Conservation (phyloP, 768 basidiomycete species). For the Cystoderma amianthinum region DNA sequence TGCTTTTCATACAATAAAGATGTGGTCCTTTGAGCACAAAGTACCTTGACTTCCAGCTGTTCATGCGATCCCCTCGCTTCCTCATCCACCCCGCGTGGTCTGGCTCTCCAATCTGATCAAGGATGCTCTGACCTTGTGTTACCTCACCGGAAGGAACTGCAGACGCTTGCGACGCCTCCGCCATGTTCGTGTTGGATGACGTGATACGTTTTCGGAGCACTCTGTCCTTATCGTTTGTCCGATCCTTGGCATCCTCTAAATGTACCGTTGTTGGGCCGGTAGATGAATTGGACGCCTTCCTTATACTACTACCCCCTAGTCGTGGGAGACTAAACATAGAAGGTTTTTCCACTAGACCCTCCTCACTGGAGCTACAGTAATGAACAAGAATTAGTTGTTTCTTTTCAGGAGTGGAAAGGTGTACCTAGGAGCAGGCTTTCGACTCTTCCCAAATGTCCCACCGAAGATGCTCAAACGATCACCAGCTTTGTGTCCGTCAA, state of each 20-base stretch:
- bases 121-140: constrained; percentile 62
- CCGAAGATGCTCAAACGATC: constrained; percentile 86
- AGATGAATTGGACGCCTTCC: constrained; percentile 35
- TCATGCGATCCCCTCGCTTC: constrained; percentile 92
- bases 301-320: constrained; percentile 30
- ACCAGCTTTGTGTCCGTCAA: constrained; percentile 39
- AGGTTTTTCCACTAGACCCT: constrained; percentile 40
- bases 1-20: constrained; percentile 80
- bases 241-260: neutral
- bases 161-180: constrained; percentile 7
- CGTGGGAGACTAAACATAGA: constrained; percentile 43
- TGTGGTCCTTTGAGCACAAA: constrained; percentile 91
- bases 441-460: constrained; percentile 51
- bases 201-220: constrained; percentile 53
- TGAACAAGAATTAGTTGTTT: constrained; percentile 2
- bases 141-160: constrained; percentile 15
- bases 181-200: constrained; percentile 14
- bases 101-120: constrained; percentile 86
- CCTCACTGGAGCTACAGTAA: constrained; percentile 5
- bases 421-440: constrained; percentile 80
- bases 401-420: constrained; percentile 4
- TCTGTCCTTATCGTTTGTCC: constrained; percentile 7
- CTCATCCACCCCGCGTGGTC: constrained; percentile 94
- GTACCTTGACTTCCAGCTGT: constrained; percentile 87
- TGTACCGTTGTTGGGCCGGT: constrained; percentile 21